Evolutionary conservation across 371 early-diverging fungal species (phyloP).

Genomic region (Mortierella sp.): DNA sequence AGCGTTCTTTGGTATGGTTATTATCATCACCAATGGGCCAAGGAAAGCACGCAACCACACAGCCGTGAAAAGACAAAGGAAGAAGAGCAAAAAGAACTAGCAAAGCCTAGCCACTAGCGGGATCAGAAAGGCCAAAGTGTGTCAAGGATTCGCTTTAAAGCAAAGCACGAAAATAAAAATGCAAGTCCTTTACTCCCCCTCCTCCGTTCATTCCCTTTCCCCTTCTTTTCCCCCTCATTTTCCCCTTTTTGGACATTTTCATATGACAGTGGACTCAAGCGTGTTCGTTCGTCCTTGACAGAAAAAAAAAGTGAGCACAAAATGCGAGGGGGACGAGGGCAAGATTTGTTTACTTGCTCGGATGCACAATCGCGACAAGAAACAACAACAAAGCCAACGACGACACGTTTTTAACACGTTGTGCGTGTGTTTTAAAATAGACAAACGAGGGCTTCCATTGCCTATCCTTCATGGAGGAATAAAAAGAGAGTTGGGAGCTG

Average conservation of each 20-base stretch:
- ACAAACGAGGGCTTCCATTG: not conserved
- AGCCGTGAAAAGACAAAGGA: no score
- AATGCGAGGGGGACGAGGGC: not conserved
- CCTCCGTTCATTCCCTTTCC: not conserved
- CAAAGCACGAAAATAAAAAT: not conserved
- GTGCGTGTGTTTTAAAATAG: not conserved
- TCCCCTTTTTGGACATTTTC: conserved; percentile 6
- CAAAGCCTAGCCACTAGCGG: not conserved
- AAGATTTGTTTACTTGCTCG: not conserved
- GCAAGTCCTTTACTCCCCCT: not conserved
- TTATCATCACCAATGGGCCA: not conserved
- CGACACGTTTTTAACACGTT: conserved; percentile 10
- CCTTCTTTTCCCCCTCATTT: not conserved
- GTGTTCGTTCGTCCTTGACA: not conserved
- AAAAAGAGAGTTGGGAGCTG: no score
- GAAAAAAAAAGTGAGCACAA: no score
- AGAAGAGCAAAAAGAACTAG: no score
- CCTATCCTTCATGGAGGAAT: no score
- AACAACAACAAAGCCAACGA: not conserved
- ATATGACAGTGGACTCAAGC: conserved; percentile 12
- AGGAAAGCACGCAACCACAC: conserved; percentile 8
- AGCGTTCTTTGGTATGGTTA: not conserved
- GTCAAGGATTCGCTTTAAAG: no score
- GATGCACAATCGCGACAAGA: not conserved
- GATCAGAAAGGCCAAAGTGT: not conserved